These are phyloP conservation scores for Colletotrichum sp. DNA, from an alignment of 2,329 filamentous ascomycete species.

Conservation along the genomic window DNA sequence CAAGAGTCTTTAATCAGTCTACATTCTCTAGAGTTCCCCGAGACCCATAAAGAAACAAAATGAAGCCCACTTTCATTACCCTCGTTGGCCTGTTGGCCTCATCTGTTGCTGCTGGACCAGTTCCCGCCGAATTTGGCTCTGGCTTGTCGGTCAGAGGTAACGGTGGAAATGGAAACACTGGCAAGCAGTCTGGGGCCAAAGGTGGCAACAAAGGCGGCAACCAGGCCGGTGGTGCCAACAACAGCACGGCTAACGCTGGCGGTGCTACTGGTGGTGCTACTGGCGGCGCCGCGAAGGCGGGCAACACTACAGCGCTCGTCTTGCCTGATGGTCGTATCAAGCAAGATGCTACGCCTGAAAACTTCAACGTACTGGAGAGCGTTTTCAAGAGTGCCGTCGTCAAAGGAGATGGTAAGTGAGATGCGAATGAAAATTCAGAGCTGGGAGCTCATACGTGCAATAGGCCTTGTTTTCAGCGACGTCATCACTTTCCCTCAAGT, in stretches of 20 bases:
- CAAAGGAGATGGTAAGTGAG: conserved; percentile 25
- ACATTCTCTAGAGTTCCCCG: background rate
- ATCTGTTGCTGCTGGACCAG: conserved; percentile 8
- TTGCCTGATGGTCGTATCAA: conserved; percentile 25
- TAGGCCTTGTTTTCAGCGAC: conserved; percentile 20
- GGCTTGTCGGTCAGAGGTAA: background rate
- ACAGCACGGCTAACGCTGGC: background rate
- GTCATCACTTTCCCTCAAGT: conserved; percentile 19
- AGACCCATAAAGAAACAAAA: background rate
- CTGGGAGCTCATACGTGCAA: background rate
- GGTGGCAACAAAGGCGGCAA: background rate
- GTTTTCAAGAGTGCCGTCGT: conserved; percentile 29
- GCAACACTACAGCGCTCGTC: conserved; percentile 7
- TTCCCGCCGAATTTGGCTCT: background rate
- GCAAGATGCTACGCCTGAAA: conserved; percentile 16
- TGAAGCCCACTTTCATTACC: conserved; percentile 11
- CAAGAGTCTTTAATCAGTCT: background rate
- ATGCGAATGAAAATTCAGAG: background rate
- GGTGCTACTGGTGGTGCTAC: background rate
- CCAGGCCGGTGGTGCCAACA: background rate
- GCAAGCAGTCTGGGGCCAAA: background rate
- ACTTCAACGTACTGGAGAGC: conserved; percentile 25
- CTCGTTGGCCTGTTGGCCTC: conserved; percentile 4
- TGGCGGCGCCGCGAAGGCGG: background rate
- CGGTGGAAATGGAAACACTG: background rate